A percentile compares a stretch with the other conserved stretches of the same genome.
Evolutionary conservation across 73 alveolate genomes (phyloP).

Genomic region (Paramecium pentaurelia): DNA sequence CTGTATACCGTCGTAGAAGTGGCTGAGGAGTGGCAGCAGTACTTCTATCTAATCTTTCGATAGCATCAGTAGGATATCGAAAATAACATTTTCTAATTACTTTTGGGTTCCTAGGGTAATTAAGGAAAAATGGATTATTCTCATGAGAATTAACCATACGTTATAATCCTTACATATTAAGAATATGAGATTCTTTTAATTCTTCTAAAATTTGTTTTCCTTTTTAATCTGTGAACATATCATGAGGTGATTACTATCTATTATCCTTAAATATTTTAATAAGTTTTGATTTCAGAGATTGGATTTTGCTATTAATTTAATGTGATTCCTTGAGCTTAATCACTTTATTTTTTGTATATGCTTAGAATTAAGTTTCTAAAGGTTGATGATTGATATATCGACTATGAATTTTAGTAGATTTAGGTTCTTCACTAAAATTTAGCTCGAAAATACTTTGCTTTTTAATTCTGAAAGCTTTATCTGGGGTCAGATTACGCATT

Average conservation of each 20-base stretch:
- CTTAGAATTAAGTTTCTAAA: not conserved
- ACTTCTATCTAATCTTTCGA: not conserved
- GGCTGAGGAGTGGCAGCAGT: not conserved
- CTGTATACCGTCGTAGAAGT: not conserved
- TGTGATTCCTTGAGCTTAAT: not conserved
- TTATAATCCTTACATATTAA: not conserved
- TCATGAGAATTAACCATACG: not conserved
- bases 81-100: not conserved
- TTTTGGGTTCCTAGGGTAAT: not conserved
- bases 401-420: not conserved
- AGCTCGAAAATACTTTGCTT: not conserved
- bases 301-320: not conserved
- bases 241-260: not conserved
- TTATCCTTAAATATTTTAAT: not conserved
- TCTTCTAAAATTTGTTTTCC: not conserved
- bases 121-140: not conserved
- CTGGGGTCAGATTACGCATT: slow-evolving; percentile 7
- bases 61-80: not conserved
- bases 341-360: not conserved
- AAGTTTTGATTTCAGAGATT: not conserved
- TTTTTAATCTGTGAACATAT: not conserved
- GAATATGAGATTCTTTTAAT: not conserved
- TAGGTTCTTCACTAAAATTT: not conserved
- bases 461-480: not conserved
- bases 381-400: not conserved